A percentile compares a stretch with the other conserved stretches of the same genome.
Evolutionary conservation across 805 yeast genomes (phyloP).

Genomic region (Monosporozyma aerobia): DNA sequence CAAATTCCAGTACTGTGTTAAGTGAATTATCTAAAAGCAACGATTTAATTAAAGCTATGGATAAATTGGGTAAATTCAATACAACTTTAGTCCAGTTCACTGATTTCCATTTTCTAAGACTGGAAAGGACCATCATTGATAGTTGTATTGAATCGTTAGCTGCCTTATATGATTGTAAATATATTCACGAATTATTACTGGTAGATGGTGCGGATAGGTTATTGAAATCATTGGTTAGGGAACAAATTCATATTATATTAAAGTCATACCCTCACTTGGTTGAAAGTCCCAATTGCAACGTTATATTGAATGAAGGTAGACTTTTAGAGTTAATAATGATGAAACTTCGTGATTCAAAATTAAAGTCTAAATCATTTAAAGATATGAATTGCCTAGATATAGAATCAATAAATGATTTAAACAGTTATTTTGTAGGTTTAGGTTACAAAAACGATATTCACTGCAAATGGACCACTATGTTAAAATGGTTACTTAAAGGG

Average conservation of each 20-base stretch:
- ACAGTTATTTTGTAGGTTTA: constrained; percentile 51
- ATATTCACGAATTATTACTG: constrained; percentile 14
- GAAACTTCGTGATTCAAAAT: constrained; percentile 30
- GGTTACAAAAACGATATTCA: constrained; percentile 36
- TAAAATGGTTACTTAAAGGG: constrained; percentile 38
- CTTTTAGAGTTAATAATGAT: constrained; percentile 29
- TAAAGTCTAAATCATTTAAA: constrained; percentile 37
- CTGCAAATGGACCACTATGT: constrained; percentile 40
- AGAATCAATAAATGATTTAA: constrained; percentile 60
- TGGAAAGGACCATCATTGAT: constrained; percentile 18
- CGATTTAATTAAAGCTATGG: neutral
- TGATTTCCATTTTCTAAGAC: constrained; percentile 15
- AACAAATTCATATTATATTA: constrained; percentile 16
- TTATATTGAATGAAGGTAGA: constrained; percentile 27
- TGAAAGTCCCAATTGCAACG: constrained; percentile 15
- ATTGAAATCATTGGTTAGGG: constrained; percentile 13
- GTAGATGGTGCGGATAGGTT: constrained; percentile 5
- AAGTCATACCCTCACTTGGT: constrained; percentile 13
- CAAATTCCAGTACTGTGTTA: neutral
- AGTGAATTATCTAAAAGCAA: neutral
- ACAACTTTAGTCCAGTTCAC: constrained; percentile 11
- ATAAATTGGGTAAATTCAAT: constrained; percentile 1
- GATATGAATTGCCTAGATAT: constrained; percentile 24
- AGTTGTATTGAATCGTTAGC: constrained; percentile 22
- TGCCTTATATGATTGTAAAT: constrained; percentile 17